A percentile compares a stretch with the other conserved stretches of the same genome.
phyloP scores from a whole-genome alignment of 1,284 basidiomycete genomes.

The Xerocomus minutiporus region DNA sequence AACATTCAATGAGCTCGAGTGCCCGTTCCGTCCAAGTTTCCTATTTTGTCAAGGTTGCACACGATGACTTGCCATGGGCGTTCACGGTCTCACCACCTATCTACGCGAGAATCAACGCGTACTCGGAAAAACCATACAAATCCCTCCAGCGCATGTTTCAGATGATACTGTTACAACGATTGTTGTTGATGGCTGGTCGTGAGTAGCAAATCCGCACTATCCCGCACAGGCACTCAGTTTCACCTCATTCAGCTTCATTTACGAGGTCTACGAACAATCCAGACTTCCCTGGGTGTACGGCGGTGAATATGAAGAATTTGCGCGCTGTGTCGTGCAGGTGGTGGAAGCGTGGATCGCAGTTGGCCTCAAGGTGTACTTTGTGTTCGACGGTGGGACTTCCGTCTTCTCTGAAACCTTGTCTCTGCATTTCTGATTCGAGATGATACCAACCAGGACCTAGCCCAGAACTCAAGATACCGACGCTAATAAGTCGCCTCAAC shows the following conservation, averaged over 20 bases:
- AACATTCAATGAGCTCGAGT: too few relatives aligned
- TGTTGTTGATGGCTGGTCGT: constrained; percentile 89
- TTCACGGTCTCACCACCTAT: constrained; percentile 76
- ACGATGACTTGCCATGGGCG: constrained; percentile 55
- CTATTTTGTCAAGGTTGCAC: neutral
- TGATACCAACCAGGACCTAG: constrained; percentile 51
- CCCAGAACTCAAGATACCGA: constrained; percentile 72
- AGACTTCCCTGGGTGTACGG: constrained; percentile 81
- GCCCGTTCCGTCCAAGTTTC: neutral
- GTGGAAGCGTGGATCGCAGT: constrained; percentile 69
- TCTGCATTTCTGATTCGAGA: constrained; percentile 20
- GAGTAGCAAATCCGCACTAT: constrained; percentile 36
- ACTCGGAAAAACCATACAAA: constrained; percentile 49
- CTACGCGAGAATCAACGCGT: constrained; percentile 66
- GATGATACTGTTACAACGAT: constrained; percentile 35
- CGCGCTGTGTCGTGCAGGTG: constrained; percentile 46
- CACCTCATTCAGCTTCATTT: constrained; percentile 62
- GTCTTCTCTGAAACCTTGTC: neutral
- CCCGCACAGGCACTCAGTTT: neutral
- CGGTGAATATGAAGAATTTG: constrained; percentile 72
- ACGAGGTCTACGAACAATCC: constrained; percentile 59
- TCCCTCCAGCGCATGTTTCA: constrained; percentile 24
- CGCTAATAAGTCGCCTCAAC: constrained; percentile 56
- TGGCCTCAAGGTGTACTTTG: constrained; percentile 75
- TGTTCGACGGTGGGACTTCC: constrained; percentile 78